Percentiles rank a stretch among this genome's conserved stretches.
Evolutionary conservation across 2,329 filamentous ascomycete species (phyloP).

Genomic region (Penicillium sp.): DNA sequence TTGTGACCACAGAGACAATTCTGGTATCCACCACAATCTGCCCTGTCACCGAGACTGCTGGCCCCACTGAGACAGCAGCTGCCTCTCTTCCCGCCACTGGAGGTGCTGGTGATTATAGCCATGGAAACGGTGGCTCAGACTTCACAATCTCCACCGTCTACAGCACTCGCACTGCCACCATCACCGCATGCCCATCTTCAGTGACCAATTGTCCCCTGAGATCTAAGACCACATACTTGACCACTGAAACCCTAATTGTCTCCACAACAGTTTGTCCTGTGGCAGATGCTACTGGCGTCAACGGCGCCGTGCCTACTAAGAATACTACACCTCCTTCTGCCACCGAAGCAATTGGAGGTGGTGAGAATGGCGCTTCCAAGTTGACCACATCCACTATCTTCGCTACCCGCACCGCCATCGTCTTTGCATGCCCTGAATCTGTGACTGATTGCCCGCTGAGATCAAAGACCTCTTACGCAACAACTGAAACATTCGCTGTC

Average conservation of each 20-base stretch:
- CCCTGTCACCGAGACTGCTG: not conserved
- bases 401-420: constrained; percentile 23
- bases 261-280: constrained; percentile 28
- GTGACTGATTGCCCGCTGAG: constrained; percentile 30
- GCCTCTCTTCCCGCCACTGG: not conserved
- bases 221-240: constrained; percentile 17
- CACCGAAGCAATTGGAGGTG: not conserved
- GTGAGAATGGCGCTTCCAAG: not conserved
- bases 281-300: not conserved
- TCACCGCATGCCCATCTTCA: constrained; percentile 27
- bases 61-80: not conserved
- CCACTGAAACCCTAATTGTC: constrained; percentile 25
- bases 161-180: constrained; percentile 25
- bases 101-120: not conserved
- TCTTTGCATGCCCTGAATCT: constrained; percentile 28
- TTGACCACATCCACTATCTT: constrained; percentile 28
- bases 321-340: not conserved
- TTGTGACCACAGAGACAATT: constrained; percentile 5
- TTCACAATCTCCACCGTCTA: constrained; percentile 25
- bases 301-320: not conserved
- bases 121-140: not conserved
- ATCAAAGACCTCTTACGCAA: constrained; percentile 16
- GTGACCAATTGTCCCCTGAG: constrained; percentile 31
- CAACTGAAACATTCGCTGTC: constrained; percentile 24
- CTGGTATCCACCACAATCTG: constrained; percentile 9